Base-by-base conservation (phyloP, 1,139 yeast genomes). In the Candida smagusa region DNA sequence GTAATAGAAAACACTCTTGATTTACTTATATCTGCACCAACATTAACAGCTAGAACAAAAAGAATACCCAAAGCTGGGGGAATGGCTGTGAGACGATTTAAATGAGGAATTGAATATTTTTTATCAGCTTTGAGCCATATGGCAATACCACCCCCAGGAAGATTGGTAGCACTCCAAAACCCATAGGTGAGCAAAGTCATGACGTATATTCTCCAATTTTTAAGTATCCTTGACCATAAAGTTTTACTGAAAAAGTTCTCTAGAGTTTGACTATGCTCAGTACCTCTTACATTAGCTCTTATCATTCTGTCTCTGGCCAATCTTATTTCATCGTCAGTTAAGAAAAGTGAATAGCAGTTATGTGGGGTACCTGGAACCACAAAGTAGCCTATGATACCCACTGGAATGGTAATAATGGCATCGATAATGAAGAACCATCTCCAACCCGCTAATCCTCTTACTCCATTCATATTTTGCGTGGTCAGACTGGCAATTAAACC, bases 1-100 rank as follows among this genome's bases (percentile, higher is more conserved):
- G 72, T 42, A 37, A 80, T 72, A 0, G 84, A 82, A 38, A 71
- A 74, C 74, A 79, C 74, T 42, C 85, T 59, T 21, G 74, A 65
- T 22, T 71, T 71, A 43, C 74, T 66, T 29, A 74, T 54, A 59
- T 82, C 74, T 2, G 75, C 72, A 38, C 59, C 54, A 22, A 54
- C 46, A 51, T 83, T 74, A 7, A 68, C 61, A 13, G 72, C 46
- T 12, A 67, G 44, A 33, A 79, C 56, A 61, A 72, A 76, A 5
- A 73, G 42, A 27, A 78, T 59, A 34, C 81, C 81, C 11, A 77
- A 54, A 1, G 74, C 81, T 1, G 81, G 77, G 1, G 79, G 68
- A 12, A 72, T 56, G 32, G 79, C 11, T 2, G 40, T 36, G 11
- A 33, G 25, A 9, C 63, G 5, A 68, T 60, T 40, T 48, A 61